These are phyloP conservation scores for Xylariaceae sp. DNA, from an alignment of 2,329 filamentous ascomycete species.

Conservation along the genomic window DNA sequence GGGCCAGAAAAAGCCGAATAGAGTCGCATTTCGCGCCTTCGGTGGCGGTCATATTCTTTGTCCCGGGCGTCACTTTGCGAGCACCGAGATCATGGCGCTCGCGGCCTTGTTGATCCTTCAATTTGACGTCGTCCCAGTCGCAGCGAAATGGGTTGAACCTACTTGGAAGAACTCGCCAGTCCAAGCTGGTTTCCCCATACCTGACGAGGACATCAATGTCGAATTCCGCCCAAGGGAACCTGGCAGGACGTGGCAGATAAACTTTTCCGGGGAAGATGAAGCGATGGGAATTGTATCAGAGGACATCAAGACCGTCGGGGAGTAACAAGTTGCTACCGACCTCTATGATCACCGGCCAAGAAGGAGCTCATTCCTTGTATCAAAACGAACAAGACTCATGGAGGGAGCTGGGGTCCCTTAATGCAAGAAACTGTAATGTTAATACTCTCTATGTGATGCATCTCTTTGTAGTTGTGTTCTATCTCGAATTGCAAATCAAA, in stretches of 20 bases:
- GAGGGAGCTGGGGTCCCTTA: too few species aligned
- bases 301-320: background rate
- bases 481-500: too few species aligned
- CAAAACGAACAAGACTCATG: too few species aligned
- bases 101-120: conserved; percentile 13
- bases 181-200: conserved; percentile 25
- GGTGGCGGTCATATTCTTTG: conserved; percentile 16
- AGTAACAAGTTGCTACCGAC: too few species aligned
- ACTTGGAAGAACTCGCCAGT: conserved; percentile 27
- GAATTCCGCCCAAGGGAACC: conserved; percentile 24
- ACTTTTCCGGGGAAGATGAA: conserved; percentile 23
- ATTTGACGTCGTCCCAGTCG: conserved; percentile 20
- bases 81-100: conserved; percentile 25
- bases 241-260: conserved; percentile 22
- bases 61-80: conserved; percentile 23
- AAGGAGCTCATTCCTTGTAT: too few species aligned
- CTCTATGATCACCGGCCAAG: too few species aligned
- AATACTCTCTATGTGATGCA: too few species aligned
- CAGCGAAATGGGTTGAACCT: conserved; percentile 26
- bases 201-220: conserved; percentile 30
- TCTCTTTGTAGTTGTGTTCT: too few species aligned
- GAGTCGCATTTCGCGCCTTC: conserved; percentile 16
- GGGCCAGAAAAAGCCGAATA: conserved; percentile 6
- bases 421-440: too few species aligned
- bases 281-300: conserved; percentile 32